Conservation (phyloP, 1,139 yeast genomes). For the Candida sp. region DNA sequence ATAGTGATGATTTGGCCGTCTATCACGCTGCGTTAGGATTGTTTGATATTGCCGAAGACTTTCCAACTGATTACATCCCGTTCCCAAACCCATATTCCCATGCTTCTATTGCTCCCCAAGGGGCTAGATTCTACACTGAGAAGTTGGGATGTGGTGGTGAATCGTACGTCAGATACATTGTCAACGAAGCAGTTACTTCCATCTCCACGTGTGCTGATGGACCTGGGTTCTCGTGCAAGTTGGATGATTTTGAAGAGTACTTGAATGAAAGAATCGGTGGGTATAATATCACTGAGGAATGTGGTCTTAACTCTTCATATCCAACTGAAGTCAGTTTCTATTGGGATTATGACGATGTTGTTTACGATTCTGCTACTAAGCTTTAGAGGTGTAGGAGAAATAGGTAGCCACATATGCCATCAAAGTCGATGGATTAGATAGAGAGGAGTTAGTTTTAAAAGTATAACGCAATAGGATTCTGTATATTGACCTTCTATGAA, state of each 20-base stretch:
- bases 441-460: no score
- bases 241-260: constrained; percentile 39
- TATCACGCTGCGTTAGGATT: constrained; percentile 57
- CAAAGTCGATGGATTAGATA: no score
- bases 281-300: constrained; percentile 30
- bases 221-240: constrained; percentile 61
- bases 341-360: constrained; percentile 33
- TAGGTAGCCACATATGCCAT: no score
- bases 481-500: no score
- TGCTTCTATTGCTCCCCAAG: constrained; percentile 58
- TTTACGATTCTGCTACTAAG: constrained; percentile 26
- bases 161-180: constrained; percentile 48
- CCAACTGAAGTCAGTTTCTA: constrained; percentile 36
- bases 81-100: constrained; percentile 47
- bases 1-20: constrained; percentile 59
- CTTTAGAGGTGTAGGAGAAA: background rate
- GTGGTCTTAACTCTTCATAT: constrained; percentile 34
- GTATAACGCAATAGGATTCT: no score
- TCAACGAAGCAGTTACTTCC: constrained; percentile 64
- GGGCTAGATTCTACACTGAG: constrained; percentile 56
- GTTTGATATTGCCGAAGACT: constrained; percentile 28
- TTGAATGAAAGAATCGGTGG: constrained; percentile 32
- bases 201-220: constrained; percentile 53
- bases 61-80: constrained; percentile 27
- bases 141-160: constrained; percentile 43